phyloP scores from a whole-genome alignment of 768 basidiomycete species.

The Sarcomyxa edulis region DNA sequence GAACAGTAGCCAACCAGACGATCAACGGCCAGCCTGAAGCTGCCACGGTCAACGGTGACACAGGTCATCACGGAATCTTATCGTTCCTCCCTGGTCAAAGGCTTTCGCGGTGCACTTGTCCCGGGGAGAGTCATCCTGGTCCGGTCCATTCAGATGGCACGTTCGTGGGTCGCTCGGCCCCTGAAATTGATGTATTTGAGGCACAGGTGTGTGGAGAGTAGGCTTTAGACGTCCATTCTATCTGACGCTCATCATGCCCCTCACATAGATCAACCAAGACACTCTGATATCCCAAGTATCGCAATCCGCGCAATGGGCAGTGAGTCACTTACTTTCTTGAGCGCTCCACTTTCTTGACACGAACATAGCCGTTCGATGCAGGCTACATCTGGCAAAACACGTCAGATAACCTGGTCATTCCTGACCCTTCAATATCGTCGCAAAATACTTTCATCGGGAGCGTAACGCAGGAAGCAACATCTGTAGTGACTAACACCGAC shows the following conservation, averaged over 20 bases:
- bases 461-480: slow-evolving; percentile 76
- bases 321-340: slow-evolving; percentile 28
- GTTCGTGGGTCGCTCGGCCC: slow-evolving; percentile 77
- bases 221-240: background rate
- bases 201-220: slow-evolving; percentile 69
- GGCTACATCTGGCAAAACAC: slow-evolving; percentile 66
- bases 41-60: slow-evolving; percentile 57
- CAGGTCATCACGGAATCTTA: slow-evolving; percentile 34
- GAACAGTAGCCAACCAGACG: slow-evolving; percentile 80
- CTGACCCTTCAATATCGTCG: slow-evolving; percentile 43
- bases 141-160: slow-evolving; percentile 69
- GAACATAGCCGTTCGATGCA: slow-evolving; percentile 74
- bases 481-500: slow-evolving; percentile 64
- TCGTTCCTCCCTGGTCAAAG: slow-evolving; percentile 80
- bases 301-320: slow-evolving; percentile 82
- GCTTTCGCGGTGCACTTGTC: slow-evolving; percentile 83
- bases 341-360: slow-evolving; percentile 3
- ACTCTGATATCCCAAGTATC: slow-evolving; percentile 60
- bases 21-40: slow-evolving; percentile 61
- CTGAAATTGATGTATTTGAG: slow-evolving; percentile 90
- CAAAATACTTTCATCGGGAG: slow-evolving; percentile 69
- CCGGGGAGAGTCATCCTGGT: slow-evolving; percentile 78
- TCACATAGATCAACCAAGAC: slow-evolving; percentile 29
- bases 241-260: slow-evolving; percentile 5
- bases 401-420: slow-evolving; percentile 51